These are phyloP conservation scores for Salix udensis DNA, from an alignment of 345 rosid genomes.

Conservation along the genomic window DNA sequence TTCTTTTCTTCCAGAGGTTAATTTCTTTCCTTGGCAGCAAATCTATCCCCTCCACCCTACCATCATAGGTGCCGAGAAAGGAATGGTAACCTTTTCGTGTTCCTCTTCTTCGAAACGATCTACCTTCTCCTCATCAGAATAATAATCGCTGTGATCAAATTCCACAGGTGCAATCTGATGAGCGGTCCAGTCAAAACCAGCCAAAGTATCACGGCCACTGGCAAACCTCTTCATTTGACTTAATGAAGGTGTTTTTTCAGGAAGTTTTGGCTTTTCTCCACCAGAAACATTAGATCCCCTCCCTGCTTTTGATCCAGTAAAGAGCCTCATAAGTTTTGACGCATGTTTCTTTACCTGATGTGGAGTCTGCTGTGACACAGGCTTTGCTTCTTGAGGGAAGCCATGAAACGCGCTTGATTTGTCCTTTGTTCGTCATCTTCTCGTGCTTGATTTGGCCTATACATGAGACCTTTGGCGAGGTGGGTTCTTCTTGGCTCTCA, in stretches of 20 bases:
- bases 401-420: neutral
- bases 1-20: conserved; percentile 88
- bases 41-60: conserved; percentile 29
- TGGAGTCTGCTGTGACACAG: neutral
- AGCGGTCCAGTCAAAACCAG: conserved; percentile 59
- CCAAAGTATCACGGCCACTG: conserved; percentile 58
- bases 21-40: conserved; percentile 64
- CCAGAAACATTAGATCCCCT: conserved; percentile 27
- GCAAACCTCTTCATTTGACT: conserved; percentile 77
- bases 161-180: conserved; percentile 57
- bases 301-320: conserved; percentile 15
- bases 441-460: conserved; percentile 84
- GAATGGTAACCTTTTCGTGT: conserved; percentile 39
- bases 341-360: conserved; percentile 26
- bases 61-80: conserved; percentile 71
- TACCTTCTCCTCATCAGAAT: conserved; percentile 49
- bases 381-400: conserved; percentile 20
- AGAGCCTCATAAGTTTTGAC: conserved; percentile 44
- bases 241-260: conserved; percentile 50
- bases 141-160: conserved; percentile 36
- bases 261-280: neutral
- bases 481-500: conserved; percentile 50
- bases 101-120: conserved; percentile 23
- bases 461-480: conserved; percentile 86
- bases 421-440: conserved; percentile 24